Percentiles rank a stretch among this genome's conserved stretches.
Conservation (phyloP, 140 eudicot species). For the Senecio squalidus region DNA sequence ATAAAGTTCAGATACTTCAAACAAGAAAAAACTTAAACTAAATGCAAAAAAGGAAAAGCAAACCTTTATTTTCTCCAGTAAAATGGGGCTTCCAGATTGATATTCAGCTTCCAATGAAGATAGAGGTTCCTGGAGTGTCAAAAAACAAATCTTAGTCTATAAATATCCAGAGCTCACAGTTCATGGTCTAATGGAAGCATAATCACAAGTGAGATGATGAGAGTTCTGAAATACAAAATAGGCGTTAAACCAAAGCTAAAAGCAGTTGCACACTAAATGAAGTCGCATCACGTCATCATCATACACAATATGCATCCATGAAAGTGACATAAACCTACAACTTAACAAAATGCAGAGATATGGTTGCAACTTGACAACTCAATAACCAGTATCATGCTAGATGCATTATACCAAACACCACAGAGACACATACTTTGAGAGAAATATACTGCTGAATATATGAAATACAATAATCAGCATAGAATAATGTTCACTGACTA, state of each 20-base stretch:
- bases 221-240: neutral
- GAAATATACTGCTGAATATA: too few relatives aligned
- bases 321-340: neutral
- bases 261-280: neutral
- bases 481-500: too few relatives aligned
- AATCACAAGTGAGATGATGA: neutral
- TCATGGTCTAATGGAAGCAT: neutral
- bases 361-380: too few relatives aligned
- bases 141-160: neutral
- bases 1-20: neutral
- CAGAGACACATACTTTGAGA: too few relatives aligned
- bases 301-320: neutral
- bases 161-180: neutral
- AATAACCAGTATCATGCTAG: too few relatives aligned
- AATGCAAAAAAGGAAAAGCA: constrained; percentile 6
- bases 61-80: constrained; percentile 73
- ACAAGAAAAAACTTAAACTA: neutral
- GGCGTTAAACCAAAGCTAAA: neutral
- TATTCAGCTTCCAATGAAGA: constrained; percentile 76
- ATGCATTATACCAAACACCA: too few relatives aligned
- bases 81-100: constrained; percentile 78
- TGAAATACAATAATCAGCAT: too few relatives aligned
- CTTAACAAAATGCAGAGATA: neutral
- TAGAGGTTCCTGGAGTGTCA: constrained; percentile 74
- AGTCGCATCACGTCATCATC: neutral